A percentile compares a stretch with the other conserved stretches of the same genome.
phyloP scores from a whole-genome alignment of 2,329 filamentous ascomycete genomes.

The Colletotrichum sp. region DNA sequence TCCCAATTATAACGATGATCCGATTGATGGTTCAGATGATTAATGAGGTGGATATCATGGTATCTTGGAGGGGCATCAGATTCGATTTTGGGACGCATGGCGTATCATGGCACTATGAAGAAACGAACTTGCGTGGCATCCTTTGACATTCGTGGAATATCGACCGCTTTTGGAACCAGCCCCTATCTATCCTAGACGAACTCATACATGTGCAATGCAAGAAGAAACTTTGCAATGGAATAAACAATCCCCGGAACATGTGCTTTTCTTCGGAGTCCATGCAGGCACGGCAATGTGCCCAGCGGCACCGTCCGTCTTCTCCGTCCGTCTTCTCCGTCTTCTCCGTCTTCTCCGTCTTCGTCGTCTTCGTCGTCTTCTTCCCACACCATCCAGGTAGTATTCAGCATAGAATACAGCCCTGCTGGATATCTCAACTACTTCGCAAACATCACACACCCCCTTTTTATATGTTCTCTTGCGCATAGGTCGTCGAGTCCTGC shows the following conservation, averaged over 20 bases:
- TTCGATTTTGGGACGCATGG: not conserved
- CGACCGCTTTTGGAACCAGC: constrained; percentile 11
- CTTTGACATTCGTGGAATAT: constrained; percentile 18
- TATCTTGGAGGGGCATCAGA: not conserved
- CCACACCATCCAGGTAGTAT: not conserved
- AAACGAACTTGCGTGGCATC: not conserved
- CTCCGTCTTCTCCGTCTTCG: too few species aligned
- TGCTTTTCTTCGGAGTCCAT: not conserved
- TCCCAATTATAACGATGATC: constrained; percentile 16
- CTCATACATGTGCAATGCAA: constrained; percentile 1
- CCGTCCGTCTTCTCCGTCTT: too few species aligned
- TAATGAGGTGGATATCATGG: not conserved
- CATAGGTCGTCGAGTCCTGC: too few species aligned
- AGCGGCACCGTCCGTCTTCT: not conserved
- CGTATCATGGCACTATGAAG: not conserved
- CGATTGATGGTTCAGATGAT: constrained; percentile 18
- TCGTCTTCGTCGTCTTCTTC: not conserved
- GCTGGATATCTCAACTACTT: not conserved
- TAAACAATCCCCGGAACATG: not conserved
- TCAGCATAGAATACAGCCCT: not conserved
- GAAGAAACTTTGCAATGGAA: not conserved
- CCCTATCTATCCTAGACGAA: constrained; percentile 1
- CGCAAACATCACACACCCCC: not conserved
- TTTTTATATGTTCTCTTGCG: too few species aligned
- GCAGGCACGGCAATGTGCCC: not conserved